Conservation (phyloP, 2,329 filamentous ascomycete species). For the Talaromyces sp. region DNA sequence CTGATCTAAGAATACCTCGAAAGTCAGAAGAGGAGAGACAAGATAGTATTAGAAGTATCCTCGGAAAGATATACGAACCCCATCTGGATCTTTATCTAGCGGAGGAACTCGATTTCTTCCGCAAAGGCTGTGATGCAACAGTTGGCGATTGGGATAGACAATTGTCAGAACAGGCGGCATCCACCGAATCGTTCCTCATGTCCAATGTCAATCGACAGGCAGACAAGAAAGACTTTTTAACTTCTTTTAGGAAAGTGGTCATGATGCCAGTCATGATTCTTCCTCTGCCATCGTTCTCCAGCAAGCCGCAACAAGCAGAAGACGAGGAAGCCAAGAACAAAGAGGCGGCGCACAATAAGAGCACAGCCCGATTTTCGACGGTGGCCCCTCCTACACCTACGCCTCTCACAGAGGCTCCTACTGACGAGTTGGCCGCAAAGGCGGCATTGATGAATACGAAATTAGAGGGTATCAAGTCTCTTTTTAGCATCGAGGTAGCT, state of each 20-base stretch:
- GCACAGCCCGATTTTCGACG: conserved; percentile 33
- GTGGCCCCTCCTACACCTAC: conserved; percentile 26
- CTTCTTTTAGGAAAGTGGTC: conserved; percentile 95
- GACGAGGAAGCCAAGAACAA: conserved; percentile 17
- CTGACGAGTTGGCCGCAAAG: conserved; percentile 89
- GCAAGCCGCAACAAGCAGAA: conserved; percentile 47
- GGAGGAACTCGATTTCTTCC: conserved; percentile 86
- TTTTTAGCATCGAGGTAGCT: conserved; percentile 95
- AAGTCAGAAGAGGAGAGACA: conserved; percentile 55
- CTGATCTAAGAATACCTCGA: conserved; percentile 63
- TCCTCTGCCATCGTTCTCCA: conserved; percentile 55
- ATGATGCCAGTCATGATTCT: conserved; percentile 97
- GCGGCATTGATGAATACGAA: conserved; percentile 95
- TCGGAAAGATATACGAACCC: conserved; percentile 75
- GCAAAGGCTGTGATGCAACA: conserved; percentile 66
- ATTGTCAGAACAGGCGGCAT: conserved; percentile 82
- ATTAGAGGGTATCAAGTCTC: conserved; percentile 85
- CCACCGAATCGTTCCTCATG: conserved; percentile 92
- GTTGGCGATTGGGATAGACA: conserved; percentile 88
- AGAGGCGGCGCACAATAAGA: conserved; percentile 22
- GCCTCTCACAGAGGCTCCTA: conserved; percentile 63
- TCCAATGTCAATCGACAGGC: conserved; percentile 89
- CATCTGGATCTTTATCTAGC: conserved; percentile 91
- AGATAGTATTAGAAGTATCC: conserved; percentile 61
- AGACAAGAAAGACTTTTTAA: conserved; percentile 93